Evolutionary conservation across 768 basidiomycete species (phyloP), one percentile per base, ranked within the genome.

Genomic region (Sutorius australiensis): DNA sequence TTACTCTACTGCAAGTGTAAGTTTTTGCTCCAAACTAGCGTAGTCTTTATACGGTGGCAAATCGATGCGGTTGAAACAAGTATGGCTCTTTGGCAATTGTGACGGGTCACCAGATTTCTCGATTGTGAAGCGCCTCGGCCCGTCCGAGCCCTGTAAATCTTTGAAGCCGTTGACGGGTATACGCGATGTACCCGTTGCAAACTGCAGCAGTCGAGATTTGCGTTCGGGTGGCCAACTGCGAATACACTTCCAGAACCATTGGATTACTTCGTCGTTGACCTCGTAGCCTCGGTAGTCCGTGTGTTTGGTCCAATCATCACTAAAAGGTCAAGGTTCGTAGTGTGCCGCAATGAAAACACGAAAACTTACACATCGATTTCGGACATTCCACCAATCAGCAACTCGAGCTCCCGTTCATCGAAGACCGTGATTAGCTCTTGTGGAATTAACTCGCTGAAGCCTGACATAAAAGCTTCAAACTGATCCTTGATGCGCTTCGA

Each of bases 231-330:
- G 95, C 97, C 97, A 99, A 62, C 87, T 84, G 60, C 92, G 88
- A 41, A 99, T 92, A 63, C 92, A 94, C 75, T 98, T 93, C 97
- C 97, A 99, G 87, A 99, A 99, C 97, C 97, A 99, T 67, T 98
- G 93, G 51, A 99, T 95, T 44, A 95, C 91, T 65, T 95, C 92
- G 66, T 95, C 93, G 63, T 87, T 89, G 73, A 92, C 84, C 73
- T 94, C 91, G 66, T 95, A 95, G 14, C 93, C 95, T 59, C 95
- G 87, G 73, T 98, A 98, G 69, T 98, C 97, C 34, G 97, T 99
- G 73, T 95, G 97, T 75, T 98, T 98, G 67, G 87, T 92, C 97
- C 97, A 98, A 69, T 97, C 95, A 59, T 98, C 94, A 58, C 89
- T 91, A 46, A 39, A 40, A 6, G 8, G 41, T 5, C 28, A 27